Evolutionary conservation across 768 basidiomycete genomes (phyloP), one percentile per base, ranked within the genome.

Genomic region (Rhizopogon vesiculosus): DNA sequence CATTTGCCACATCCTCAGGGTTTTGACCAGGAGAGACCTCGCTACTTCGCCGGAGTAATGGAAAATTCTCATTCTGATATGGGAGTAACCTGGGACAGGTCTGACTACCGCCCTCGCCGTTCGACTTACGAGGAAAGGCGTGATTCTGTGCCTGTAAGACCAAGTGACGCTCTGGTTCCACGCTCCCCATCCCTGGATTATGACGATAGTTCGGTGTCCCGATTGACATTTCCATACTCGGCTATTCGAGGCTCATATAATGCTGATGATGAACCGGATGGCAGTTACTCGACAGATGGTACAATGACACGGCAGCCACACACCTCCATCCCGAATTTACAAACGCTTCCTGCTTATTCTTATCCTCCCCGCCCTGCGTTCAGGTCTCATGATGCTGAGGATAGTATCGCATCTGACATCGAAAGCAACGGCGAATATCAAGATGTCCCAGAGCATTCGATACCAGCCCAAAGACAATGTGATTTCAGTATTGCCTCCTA

Each of bases 121-220:
- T 60, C 62, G 19, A 60, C 68, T 1, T 59, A 62, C 35, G 68
- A 70, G 41, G 66, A 68, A 19, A 50, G 55, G 22, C 64, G 62
- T 12, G 64, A 64, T 2, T 53, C 48, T 0, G 53, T 68, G 1
- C 55, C 60, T 1, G 69, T 71, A 5, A 49, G 54, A 6, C 68
- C 66, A 3, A 61, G 59, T 38, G 59, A 71, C 25, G 25, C 25
- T 25, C 25, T 25, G 25, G 25, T 25, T 25, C 25, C 25, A 25
- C 3, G 62, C 29, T 57, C 65, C 28, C 67, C 61, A 1, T 66
- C 66, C 1, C 60, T 64, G 42, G 65, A 64, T 48, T 19, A 59
- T 62, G 7, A 63, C 48, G 55, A 22, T 42, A 39, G 55, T 62
- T 0, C 60, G 62, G 15, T 58, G 59, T 0, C 56, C 61, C 12